Evolutionary conservation across 805 yeast species (phyloP).

Genomic region (Candida hungchunana): DNA sequence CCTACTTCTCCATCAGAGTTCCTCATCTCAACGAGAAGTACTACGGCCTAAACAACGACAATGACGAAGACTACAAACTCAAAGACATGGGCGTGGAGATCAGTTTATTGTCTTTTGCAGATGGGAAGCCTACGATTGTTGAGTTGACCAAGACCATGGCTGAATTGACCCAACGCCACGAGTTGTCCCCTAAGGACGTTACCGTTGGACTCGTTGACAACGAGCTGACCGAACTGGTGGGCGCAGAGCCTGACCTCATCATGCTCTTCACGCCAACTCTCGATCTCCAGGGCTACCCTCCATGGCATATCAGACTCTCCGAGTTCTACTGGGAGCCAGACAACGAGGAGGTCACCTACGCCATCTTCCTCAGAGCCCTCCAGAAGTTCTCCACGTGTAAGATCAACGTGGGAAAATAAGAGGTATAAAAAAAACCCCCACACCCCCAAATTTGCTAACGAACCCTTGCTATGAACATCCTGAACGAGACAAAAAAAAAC

Average conservation of each 20-base stretch:
- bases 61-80: conserved; percentile 30
- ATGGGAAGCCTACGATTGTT: conserved; percentile 87
- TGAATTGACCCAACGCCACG: conserved; percentile 59
- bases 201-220: conserved; percentile 72
- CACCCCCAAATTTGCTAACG: no score
- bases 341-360: conserved; percentile 73
- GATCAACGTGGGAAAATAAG: conserved; percentile 82
- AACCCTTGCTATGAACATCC: no score
- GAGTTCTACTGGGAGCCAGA: conserved; percentile 92
- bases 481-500: no score
- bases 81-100: conserved; percentile 52
- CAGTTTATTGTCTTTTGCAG: conserved; percentile 63
- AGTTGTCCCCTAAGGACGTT: conserved; percentile 60
- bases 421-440: no score
- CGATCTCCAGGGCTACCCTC: conserved; percentile 93
- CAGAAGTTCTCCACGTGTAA: conserved; percentile 75
- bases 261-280: conserved; percentile 81
- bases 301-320: conserved; percentile 92
- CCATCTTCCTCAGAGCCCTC: conserved; percentile 76
- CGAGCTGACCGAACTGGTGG: conserved; percentile 69
- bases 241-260: conserved; percentile 89
- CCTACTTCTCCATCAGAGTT: conserved; percentile 54
- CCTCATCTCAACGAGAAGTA: conserved; percentile 61
- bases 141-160: conserved; percentile 85
- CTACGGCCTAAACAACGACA: conserved; percentile 35